Evolutionary conservation across 495 filamentous ascomycete species (phyloP).

Genomic region (Podospora australis): DNA sequence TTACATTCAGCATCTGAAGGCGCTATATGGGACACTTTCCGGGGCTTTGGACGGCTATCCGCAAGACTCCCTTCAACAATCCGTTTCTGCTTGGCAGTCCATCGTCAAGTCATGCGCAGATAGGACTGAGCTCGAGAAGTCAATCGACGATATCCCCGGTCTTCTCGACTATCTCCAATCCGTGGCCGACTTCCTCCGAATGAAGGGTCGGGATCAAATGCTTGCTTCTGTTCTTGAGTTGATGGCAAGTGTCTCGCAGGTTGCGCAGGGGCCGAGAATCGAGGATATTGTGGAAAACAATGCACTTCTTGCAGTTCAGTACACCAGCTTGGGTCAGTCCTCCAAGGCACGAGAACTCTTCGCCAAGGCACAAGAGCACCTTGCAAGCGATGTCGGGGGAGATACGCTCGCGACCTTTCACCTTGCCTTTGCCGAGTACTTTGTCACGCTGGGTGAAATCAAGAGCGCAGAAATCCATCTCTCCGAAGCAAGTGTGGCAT

Average conservation of each 20-base stretch:
- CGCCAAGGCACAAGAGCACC: conserved; percentile 45
- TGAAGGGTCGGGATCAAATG: conserved; percentile 53
- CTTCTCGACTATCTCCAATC: conserved; percentile 58
- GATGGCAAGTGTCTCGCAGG: conserved; percentile 44
- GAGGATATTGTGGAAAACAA: conserved; percentile 55
- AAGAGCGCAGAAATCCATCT: conserved; percentile 49
- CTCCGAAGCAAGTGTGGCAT: conserved; percentile 28
- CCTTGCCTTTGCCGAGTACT: conserved; percentile 67
- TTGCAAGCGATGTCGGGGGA: conserved; percentile 8
- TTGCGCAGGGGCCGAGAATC: conserved; percentile 43
- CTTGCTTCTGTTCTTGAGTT: conserved; percentile 44
- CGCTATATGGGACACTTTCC: conserved; percentile 46
- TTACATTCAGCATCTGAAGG: conserved; percentile 53
- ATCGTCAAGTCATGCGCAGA: conserved; percentile 44
- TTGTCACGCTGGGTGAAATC: conserved; percentile 58
- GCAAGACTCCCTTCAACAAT: conserved; percentile 41
- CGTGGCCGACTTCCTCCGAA: conserved; percentile 69
- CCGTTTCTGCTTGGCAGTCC: conserved; percentile 45
- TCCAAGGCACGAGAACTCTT: conserved; percentile 64
- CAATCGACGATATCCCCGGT: conserved; percentile 56
- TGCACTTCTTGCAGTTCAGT: conserved; percentile 59
- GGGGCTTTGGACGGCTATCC: conserved; percentile 49
- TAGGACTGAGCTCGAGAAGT: conserved; percentile 43
- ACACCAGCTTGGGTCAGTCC: conserved; percentile 70
- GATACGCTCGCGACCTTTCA: conserved; percentile 50